phyloP scores from a whole-genome alignment of 148 eudicot species.

The Amaranthus palmeri region DNA sequence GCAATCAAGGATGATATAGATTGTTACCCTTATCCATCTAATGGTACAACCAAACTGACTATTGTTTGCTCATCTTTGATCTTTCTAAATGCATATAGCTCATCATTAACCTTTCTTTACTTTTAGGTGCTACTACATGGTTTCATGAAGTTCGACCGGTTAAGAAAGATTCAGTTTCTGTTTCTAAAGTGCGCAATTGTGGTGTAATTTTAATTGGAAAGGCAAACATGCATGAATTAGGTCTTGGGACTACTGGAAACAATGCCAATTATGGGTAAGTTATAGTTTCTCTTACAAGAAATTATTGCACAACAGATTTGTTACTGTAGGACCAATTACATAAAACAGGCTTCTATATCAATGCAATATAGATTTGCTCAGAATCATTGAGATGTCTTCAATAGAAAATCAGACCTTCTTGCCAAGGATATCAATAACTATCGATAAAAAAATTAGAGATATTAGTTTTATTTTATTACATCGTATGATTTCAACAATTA shows the following conservation, averaged over 20 bases:
- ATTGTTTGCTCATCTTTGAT: not conserved
- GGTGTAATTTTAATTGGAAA: constrained; percentile 91
- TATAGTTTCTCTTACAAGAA: not conserved
- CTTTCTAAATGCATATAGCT: constrained; percentile 3
- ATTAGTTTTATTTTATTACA: too few relatives aligned
- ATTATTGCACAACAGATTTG: not conserved
- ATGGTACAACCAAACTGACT: constrained; percentile 34
- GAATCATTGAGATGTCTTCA: too few relatives aligned
- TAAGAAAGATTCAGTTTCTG: constrained; percentile 72
- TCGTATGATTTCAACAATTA: too few relatives aligned
- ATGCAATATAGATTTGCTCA: too few relatives aligned
- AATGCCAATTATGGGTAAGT: constrained; percentile 90
- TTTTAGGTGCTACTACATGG: constrained; percentile 82
- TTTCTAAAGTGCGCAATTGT: constrained; percentile 82
- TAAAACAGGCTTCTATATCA: not conserved
- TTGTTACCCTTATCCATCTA: constrained; percentile 85
- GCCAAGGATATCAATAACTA: too few relatives aligned
- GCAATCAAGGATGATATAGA: constrained; percentile 99
- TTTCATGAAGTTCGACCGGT: constrained; percentile 73
- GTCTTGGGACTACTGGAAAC: constrained; percentile 91
- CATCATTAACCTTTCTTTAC: constrained; percentile 4
- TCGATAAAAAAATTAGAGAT: too few relatives aligned
- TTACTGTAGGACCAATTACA: not conserved
- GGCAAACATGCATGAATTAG: constrained; percentile 99
- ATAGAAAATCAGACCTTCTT: too few relatives aligned